Evolutionary conservation across 129 eudicot genomes (phyloP), one percentile per base, ranked within the genome.

Genomic region (Flaveria brownii): DNA sequence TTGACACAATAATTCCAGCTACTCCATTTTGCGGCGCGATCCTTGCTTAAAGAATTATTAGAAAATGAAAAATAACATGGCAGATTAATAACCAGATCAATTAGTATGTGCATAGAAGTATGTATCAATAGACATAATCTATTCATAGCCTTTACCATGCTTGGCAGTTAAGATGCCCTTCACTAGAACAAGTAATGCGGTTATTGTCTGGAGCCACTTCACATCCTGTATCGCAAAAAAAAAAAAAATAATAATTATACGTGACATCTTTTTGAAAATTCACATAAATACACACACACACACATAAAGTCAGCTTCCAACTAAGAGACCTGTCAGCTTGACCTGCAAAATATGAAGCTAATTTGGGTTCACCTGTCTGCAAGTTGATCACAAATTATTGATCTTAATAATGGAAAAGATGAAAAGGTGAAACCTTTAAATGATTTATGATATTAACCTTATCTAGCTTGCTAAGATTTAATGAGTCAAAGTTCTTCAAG

Each of bases 101-200:
- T 63, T 63, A 16, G 73, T 65, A 72, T 72, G 51, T 25, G 41
- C 28, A 60, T 5, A 22, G 51, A 30, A 30, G 36, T 55, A 28
- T 56, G 26, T 14, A 54, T 55, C 15, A 25, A 17, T 54, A 5
- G 41, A 65, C 17, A 20, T 14, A 2, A 9, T 9, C 15, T 0
- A 3, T 18, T 66, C 71, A 18, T 33, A 39, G 62, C 28, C 41
- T 84, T 42, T 84, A 94, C 98, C 96, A 77, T 94, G 97, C 82
- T 94, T 97, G 49, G 96, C 97, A 23, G 98, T 94, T 72, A 94
- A 18, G 16, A 94, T 92, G 36, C 98, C 98, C 92, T 94, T 94
- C 26, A 94, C 86, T 25, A 94, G 79, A 71, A 94, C 89, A 33
- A 96, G 98, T 55, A 94, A 82, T 15, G 76, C 72, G 52, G 98